These are phyloP conservation scores for Collybiopsis luxurians DNA, from an alignment of 768 basidiomycete species.

Conservation along the genomic window DNA sequence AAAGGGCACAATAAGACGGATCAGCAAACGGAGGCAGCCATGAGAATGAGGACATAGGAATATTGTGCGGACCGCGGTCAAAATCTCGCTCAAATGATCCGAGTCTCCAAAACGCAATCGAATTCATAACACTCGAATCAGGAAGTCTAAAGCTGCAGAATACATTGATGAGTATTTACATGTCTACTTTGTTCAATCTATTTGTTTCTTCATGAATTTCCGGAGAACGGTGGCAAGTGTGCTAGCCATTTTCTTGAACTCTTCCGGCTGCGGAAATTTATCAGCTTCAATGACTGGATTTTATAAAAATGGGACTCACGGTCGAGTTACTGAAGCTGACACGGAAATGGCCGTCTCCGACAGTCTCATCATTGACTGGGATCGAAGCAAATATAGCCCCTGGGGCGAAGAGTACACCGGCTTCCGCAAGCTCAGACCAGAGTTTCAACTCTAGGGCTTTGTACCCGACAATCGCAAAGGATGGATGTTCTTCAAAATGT, in stretches of 20 bases:
- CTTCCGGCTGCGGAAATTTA: constrained; percentile 23
- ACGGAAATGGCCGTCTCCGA: constrained; percentile 48
- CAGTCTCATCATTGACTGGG: constrained; percentile 13
- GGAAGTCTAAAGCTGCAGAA: no score
- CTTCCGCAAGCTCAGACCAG: constrained; percentile 57
- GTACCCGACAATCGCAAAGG: constrained; percentile 32
- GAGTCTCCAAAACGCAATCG: no score
- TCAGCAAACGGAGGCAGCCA: background rate
- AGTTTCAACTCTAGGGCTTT: constrained; percentile 55
- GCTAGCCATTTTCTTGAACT: constrained; percentile 43
- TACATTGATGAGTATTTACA: no score
- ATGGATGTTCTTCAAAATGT: constrained; percentile 57
- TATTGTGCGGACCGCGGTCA: background rate
- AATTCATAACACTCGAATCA: no score
- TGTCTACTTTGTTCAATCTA: no score
- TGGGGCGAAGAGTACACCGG: constrained; percentile 56
- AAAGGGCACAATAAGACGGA: background rate
- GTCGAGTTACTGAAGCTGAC: constrained; percentile 54
- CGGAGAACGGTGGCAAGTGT: constrained; percentile 44
- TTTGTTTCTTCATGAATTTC: constrained; percentile 34
- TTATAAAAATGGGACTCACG: constrained; percentile 30
- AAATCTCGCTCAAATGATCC: no score
- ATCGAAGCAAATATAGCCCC: constrained; percentile 43
- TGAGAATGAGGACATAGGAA: background rate
- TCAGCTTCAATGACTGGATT: no score